phyloP scores from a whole-genome alignment of 306 rosid genomes.

The Abrus precatorius region DNA sequence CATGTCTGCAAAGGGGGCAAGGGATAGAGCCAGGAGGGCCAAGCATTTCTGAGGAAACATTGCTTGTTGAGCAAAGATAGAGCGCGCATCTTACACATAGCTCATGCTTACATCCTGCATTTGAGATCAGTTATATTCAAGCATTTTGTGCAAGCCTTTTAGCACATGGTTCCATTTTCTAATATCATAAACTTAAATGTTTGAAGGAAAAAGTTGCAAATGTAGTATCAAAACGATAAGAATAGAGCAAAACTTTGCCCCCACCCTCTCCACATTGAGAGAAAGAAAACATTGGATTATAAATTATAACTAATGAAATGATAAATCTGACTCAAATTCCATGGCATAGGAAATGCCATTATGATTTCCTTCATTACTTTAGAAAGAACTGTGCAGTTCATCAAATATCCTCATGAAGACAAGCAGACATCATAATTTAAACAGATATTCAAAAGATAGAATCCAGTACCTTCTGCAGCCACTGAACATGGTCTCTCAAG shows the following conservation, averaged over 20 bases:
- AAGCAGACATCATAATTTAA: background rate
- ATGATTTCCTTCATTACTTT: slow-evolving; percentile 9
- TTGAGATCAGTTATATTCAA: slow-evolving; percentile 32
- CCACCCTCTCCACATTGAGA: background rate
- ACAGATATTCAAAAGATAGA: slow-evolving; percentile 33
- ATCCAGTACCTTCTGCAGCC: slow-evolving; percentile 82
- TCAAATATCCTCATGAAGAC: slow-evolving; percentile 19
- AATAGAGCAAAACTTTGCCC: background rate
- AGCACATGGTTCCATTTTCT: slow-evolving; percentile 11
- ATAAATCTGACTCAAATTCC: background rate
- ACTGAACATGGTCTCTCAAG: slow-evolving; percentile 90
- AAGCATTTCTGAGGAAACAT: slow-evolving; percentile 63
- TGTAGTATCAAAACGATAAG: slow-evolving; percentile 4
- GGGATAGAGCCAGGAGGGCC: slow-evolving; percentile 91
- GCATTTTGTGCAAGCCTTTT: background rate
- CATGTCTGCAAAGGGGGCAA: slow-evolving; percentile 89
- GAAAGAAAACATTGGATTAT: background rate
- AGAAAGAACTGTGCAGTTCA: slow-evolving; percentile 30
- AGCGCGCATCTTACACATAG: slow-evolving; percentile 96
- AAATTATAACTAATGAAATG: background rate
- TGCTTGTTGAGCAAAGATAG: slow-evolving; percentile 90
- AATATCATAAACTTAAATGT: background rate
- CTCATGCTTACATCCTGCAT: slow-evolving; percentile 88
- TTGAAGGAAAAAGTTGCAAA: background rate
- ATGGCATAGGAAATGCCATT: slow-evolving; percentile 6